Percentiles rank a stretch among this genome's conserved stretches.
Evolutionary conservation across 495 filamentous ascomycete species (phyloP).

Genomic region (Aspergillus homomorphus): DNA sequence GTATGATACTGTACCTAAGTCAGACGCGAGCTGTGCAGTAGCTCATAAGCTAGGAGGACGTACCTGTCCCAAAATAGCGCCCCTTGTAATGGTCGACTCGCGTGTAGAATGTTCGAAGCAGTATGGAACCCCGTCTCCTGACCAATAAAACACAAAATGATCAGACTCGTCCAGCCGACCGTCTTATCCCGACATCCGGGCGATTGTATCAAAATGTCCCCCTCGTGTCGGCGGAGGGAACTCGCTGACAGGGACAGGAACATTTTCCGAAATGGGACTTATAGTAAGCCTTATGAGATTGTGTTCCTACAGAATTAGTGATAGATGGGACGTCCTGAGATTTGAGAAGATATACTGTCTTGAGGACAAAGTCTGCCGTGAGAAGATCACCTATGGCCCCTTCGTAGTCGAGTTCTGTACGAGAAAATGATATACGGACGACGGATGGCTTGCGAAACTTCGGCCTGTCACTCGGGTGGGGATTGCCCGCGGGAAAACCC

Average conservation of each 20-base stretch:
- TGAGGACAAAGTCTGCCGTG: neutral
- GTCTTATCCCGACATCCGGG: neutral
- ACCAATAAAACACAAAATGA: neutral
- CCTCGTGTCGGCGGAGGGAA: neutral
- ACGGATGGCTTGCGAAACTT: neutral
- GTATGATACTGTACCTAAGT: neutral
- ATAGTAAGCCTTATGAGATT: neutral
- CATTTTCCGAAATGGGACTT: neutral
- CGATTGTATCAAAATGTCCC: neutral
- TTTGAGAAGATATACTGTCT: neutral
- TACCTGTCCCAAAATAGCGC: conserved; percentile 7
- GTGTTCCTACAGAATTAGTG: neutral
- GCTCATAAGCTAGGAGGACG: conserved; percentile 1
- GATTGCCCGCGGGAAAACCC: neutral
- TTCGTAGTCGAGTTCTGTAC: neutral
- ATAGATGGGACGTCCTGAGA: neutral
- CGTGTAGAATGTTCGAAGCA: conserved; percentile 4
- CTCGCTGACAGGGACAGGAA: neutral
- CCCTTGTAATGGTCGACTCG: neutral
- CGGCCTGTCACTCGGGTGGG: neutral
- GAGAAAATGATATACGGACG: neutral
- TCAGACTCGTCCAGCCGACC: neutral
- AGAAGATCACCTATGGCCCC: neutral
- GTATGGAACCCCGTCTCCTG: neutral
- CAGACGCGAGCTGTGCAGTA: neutral